Percentiles rank a stretch among this genome's conserved stretches.
Evolutionary conservation across 2,329 filamentous ascomycete genomes (phyloP).

Genomic region (Elsinoe necatrix): DNA sequence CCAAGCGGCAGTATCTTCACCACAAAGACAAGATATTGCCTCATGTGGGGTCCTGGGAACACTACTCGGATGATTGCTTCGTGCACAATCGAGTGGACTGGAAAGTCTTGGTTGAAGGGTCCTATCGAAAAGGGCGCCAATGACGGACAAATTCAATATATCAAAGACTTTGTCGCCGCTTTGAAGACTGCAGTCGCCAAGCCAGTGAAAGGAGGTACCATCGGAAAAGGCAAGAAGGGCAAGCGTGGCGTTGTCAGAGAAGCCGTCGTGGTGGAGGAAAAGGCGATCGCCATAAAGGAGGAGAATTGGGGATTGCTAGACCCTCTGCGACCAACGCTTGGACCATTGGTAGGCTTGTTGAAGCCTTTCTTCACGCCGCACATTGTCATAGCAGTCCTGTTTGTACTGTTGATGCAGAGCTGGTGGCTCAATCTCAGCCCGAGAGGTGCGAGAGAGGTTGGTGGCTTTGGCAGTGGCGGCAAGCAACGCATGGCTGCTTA

Average conservation of each 20-base stretch:
- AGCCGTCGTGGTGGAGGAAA: conserved; percentile 35
- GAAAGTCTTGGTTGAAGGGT: conserved; percentile 98
- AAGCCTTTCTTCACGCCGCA: conserved; percentile 67
- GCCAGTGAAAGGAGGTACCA: conserved; percentile 42
- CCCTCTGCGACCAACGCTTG: conserved; percentile 60
- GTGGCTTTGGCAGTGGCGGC: conserved; percentile 34
- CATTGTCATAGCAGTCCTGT: conserved; percentile 65
- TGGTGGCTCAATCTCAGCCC: conserved; percentile 46
- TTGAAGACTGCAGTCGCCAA: conserved; percentile 60
- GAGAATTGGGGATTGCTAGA: conserved; percentile 72
- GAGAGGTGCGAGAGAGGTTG: conserved; percentile 27
- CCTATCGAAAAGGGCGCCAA: conserved; percentile 94
- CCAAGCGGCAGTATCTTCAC: conserved; percentile 87
- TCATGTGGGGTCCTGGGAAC: conserved; percentile 86
- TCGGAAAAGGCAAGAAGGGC: conserved; percentile 37
- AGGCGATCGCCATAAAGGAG: conserved; percentile 26
- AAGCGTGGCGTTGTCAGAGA: conserved; percentile 46
- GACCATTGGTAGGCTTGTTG: conserved; percentile 61
- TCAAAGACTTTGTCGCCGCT: conserved; percentile 66
- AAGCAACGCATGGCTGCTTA: conserved; percentile 72
- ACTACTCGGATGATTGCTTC: conserved; percentile 77
- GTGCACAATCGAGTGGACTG: conserved; percentile 89
- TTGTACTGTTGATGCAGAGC: conserved; percentile 62
- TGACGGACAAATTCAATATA: conserved; percentile 78
- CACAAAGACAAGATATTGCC: conserved; percentile 88